Evolutionary conservation across 176 grass and related monocot species (phyloP), one percentile per base, ranked within the genome.

Genomic region (Tillandsia fasciculata): DNA sequence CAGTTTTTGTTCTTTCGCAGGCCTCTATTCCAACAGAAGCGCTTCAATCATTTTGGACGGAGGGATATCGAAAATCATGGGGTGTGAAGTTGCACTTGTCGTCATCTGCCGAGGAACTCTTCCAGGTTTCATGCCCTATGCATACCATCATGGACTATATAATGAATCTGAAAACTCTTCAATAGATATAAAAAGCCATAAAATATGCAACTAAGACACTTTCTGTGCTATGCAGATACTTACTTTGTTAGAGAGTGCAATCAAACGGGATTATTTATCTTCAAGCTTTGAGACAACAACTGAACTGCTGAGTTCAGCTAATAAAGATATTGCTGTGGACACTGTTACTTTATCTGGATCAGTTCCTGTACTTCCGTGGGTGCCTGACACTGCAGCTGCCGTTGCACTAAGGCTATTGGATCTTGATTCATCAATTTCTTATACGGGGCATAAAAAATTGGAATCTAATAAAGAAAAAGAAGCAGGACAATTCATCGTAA

Each of bases 61-160:
- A 97, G 66, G 72, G 53, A n/a, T 86, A 90, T 86, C 59, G 87
- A 61, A 97, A 92, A 83, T 87, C 89, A 20, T 97, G 94, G 94
- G 84, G 75, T 67, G 69, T 85, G 63, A 87, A 89, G 78, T 86
- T 97, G 70, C 73, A 79, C 70, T 87, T 78, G 57, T 66, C 84
- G 42, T 86, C 87, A 69, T 92, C 86, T 67, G 28, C 50, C 2
- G 84, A 84, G 56, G 56, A 61, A 61, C 56, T 61, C 56, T 61
- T 61, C 56, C 17, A 22, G 6, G 56, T 22, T 61, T 61, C 22
- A 18, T 20, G 15, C 13, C 56, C 15, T 61, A 9, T 61, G 22
- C 15, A 23, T 61, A 23, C 18, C 8, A 18, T 23, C 1, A 23
- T 61, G 18, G 15, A 20, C n/a, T 9, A 18, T 18, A 61, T 18